These are phyloP conservation scores for Phytophthora uliginosa DNA, from an alignment of 352 stramenopile species.

Conservation along the genomic window DNA sequence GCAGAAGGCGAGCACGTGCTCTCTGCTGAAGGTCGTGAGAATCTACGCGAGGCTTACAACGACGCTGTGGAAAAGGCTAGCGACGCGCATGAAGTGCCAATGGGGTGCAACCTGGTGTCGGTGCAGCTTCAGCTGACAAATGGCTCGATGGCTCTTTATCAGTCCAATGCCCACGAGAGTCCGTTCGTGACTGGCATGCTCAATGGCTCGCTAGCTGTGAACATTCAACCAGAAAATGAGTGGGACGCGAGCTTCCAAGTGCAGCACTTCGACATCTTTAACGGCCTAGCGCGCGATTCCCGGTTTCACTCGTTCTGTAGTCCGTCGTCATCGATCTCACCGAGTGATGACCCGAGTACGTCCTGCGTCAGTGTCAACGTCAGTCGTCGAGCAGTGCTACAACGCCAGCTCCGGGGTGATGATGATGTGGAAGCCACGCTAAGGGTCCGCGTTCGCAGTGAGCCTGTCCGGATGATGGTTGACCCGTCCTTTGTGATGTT, in stretches of 20 bases:
- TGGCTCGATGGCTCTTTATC: conserved; percentile 65
- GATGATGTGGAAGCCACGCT: conserved; percentile 34
- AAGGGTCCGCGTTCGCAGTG: conserved; percentile 59
- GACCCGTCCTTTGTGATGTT: conserved; percentile 79
- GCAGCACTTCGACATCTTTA: conserved; percentile 77
- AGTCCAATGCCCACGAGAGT: conserved; percentile 47
- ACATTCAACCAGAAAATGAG: conserved; percentile 74
- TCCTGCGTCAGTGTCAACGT: conserved; percentile 69
- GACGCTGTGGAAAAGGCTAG: conserved; percentile 70
- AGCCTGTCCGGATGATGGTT: conserved; percentile 77
- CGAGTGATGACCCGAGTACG: conserved; percentile 15
- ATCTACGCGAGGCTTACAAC: conserved; percentile 81
- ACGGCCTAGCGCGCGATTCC: conserved; percentile 51
- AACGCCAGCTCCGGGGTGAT: conserved; percentile 18
- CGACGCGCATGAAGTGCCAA: conserved; percentile 50
- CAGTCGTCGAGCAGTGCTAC: conserved; percentile 30
- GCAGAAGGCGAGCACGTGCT: conserved; percentile 57
- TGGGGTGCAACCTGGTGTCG: conserved; percentile 75
- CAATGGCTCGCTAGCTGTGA: conserved; percentile 61
- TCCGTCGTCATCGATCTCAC: conserved; percentile 34
- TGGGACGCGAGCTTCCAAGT: conserved; percentile 74
- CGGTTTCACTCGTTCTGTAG: conserved; percentile 76
- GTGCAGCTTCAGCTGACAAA: conserved; percentile 71
- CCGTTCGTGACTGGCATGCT: conserved; percentile 63
- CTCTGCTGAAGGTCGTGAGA: conserved; percentile 70